Conservation (phyloP, 257 asterid species). For the Handroanthus guayacan region DNA sequence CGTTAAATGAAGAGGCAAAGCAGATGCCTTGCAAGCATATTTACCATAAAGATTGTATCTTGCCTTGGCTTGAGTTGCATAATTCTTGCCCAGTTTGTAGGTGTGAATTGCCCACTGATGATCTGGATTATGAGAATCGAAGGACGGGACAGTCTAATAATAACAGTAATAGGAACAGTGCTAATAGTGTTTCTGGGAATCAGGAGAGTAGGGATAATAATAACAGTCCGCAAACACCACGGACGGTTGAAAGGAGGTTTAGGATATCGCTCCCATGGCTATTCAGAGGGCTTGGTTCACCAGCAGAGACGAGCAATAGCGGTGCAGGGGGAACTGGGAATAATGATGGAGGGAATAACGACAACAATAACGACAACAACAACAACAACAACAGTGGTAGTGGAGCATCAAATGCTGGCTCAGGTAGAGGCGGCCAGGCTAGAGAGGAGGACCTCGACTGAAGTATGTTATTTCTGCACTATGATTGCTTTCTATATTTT, state of each 20-base stretch:
- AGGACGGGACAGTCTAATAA: slow-evolving; percentile 38
- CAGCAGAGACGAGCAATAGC: slow-evolving; percentile 61
- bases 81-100: slow-evolving; percentile 79
- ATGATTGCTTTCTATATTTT: not conserved
- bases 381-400: slow-evolving; percentile 26
- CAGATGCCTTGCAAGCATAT: slow-evolving; percentile 64
- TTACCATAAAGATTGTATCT: slow-evolving; percentile 63
- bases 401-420: slow-evolving; percentile 42
- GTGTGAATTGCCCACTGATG: slow-evolving; percentile 72
- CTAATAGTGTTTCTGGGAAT: slow-evolving; percentile 33
- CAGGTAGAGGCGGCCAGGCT: slow-evolving; percentile 48
- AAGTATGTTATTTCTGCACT: slow-evolving; percentile 40
- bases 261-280: slow-evolving; percentile 69
- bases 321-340: slow-evolving; percentile 48
- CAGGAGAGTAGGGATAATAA: slow-evolving; percentile 41
- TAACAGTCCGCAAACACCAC: slow-evolving; percentile 39
- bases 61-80: slow-evolving; percentile 68
- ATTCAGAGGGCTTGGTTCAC: slow-evolving; percentile 58
- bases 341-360: slow-evolving; percentile 39
- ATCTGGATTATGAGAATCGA: slow-evolving; percentile 58
- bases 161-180: slow-evolving; percentile 28
- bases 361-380: slow-evolving; percentile 1
- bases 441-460: slow-evolving; percentile 72
- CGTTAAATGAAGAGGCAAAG: slow-evolving; percentile 49
- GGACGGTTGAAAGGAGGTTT: slow-evolving; percentile 56